phyloP scores from a whole-genome alignment of 2,329 filamentous ascomycete genomes.

The Teratosphaeria nubilosa region DNA sequence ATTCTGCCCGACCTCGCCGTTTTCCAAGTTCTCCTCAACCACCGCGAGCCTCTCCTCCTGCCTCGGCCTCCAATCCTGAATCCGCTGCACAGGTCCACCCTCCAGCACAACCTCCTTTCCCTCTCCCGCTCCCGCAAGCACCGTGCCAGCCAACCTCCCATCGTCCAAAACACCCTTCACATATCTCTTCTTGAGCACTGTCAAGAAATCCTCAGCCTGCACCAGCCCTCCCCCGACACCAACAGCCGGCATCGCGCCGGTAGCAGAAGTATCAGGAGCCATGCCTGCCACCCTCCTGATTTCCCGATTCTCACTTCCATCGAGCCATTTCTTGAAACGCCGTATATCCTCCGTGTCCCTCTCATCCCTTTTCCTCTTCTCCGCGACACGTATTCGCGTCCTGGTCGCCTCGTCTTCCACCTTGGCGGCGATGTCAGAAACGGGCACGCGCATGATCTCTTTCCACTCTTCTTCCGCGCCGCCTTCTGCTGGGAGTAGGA shows the following conservation, averaged over 20 bases:
- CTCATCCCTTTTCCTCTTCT: constrained; percentile 39
- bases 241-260: constrained; percentile 36
- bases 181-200: constrained; percentile 73
- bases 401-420: constrained; percentile 26
- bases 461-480: constrained; percentile 58
- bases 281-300: constrained; percentile 74
- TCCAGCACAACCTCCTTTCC: constrained; percentile 65
- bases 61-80: constrained; percentile 52
- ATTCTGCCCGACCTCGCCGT: neutral
- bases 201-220: constrained; percentile 39
- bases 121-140: constrained; percentile 65
- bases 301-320: constrained; percentile 62
- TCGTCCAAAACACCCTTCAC: constrained; percentile 69
- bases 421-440: constrained; percentile 30
- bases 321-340: constrained; percentile 70
- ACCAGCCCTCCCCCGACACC: constrained; percentile 28
- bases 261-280: constrained; percentile 35
- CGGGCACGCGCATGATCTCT: constrained; percentile 38
- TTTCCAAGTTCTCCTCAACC: neutral
- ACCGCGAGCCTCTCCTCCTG: constrained; percentile 1
- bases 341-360: constrained; percentile 66
- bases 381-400: constrained; percentile 22
- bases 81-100: constrained; percentile 58
- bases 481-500: constrained; percentile 58
- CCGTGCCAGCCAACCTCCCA: constrained; percentile 73